Conservation (phyloP, 148 eudicot genomes). For the Chenopodium quinoa region DNA sequence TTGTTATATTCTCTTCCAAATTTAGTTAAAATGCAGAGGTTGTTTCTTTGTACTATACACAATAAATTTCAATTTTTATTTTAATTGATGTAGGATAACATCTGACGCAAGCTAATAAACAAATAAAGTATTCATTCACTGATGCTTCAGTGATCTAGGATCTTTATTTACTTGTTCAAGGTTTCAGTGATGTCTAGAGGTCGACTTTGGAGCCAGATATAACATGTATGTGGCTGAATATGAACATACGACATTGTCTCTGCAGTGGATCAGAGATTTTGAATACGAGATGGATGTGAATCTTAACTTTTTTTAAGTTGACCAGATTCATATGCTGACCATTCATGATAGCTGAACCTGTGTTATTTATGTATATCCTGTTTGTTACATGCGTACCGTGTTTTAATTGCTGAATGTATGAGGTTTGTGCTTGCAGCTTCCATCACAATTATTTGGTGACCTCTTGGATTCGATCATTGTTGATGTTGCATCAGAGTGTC, state of each 20-base stretch:
- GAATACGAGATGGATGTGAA: not conserved
- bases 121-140: not conserved
- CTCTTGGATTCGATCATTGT: slow-evolving; percentile 78
- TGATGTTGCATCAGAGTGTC: slow-evolving; percentile 95
- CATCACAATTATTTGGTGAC: slow-evolving; percentile 57
- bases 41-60: not conserved
- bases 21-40: not conserved
- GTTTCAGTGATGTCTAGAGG: not conserved
- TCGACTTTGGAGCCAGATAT: not conserved
- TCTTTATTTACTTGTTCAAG: not conserved
- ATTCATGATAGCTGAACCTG: not conserved
- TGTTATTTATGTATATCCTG: not conserved
- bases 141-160: not conserved
- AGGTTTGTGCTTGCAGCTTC: slow-evolving; percentile 51
- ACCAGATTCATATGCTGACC: not conserved
- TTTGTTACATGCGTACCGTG: not conserved
- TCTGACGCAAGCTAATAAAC: not conserved
- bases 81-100: not conserved
- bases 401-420: slow-evolving; percentile 10
- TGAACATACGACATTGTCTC: no score
- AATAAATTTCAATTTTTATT: not conserved
- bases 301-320: not conserved
- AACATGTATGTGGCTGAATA: not conserved
- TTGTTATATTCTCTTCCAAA: not conserved
- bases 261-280: not conserved